phyloP scores from a whole-genome alignment of 2,329 filamentous ascomycete genomes.

The Emergomyces orientalis region DNA sequence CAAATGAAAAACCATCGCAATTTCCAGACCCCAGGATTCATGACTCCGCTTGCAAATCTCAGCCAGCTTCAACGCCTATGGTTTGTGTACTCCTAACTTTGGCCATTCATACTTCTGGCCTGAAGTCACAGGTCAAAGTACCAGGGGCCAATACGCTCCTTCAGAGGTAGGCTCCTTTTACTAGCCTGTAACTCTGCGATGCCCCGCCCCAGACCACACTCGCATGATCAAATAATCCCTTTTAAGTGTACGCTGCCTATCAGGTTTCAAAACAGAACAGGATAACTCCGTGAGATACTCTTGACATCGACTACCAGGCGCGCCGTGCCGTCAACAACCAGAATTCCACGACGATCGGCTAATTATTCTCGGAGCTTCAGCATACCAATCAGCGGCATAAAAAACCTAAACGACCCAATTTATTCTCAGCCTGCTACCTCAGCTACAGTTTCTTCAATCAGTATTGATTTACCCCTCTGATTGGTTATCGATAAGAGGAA shows the following conservation, averaged over 20 bases:
- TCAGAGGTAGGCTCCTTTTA: not conserved
- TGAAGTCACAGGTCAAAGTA: not conserved
- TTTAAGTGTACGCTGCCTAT: not conserved
- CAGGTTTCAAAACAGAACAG: not conserved
- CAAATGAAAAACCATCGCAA: not conserved
- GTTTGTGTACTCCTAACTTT: not conserved
- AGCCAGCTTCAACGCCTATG: not conserved
- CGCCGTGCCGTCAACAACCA: conserved; percentile 5
- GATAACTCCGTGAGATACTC: not conserved
- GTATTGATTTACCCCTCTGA: not conserved
- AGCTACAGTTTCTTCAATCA: not conserved
- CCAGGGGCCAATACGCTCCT: not conserved
- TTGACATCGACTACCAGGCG: conserved; percentile 1
- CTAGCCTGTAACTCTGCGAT: not conserved
- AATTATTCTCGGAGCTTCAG: not conserved
- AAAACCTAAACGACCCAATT: not conserved
- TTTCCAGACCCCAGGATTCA: not conserved
- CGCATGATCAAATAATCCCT: not conserved
- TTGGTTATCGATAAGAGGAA: conserved; percentile 1
- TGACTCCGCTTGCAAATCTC: not conserved
- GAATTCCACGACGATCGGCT: not conserved
- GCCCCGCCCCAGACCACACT: not conserved
- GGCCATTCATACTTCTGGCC: not conserved
- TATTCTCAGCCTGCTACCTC: not conserved
- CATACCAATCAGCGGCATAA: not conserved